These are phyloP conservation scores for Russula griseocarnosa DNA, from an alignment of 768 basidiomycete genomes.

Conservation along the genomic window DNA sequence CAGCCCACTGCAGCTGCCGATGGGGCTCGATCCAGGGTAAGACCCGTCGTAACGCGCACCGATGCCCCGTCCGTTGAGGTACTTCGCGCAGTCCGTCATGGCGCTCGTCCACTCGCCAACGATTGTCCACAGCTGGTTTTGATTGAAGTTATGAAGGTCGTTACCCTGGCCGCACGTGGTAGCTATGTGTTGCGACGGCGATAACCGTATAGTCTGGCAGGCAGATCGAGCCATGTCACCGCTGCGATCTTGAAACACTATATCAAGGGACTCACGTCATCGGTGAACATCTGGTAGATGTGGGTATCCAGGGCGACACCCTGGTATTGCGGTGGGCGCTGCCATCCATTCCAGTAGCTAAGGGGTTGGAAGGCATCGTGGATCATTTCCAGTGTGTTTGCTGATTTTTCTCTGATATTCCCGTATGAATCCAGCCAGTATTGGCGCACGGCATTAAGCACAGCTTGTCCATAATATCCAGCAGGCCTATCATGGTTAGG, in stretches of 20 bases:
- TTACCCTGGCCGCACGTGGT: conserved; percentile 50
- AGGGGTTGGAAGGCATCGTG: conserved; percentile 79
- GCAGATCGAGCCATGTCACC: background rate
- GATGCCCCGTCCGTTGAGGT: conserved; percentile 77
- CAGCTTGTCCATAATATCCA: conserved; percentile 51
- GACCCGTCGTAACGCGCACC: conserved; percentile 59
- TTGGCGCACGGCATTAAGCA: conserved; percentile 50
- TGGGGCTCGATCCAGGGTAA: conserved; percentile 54
- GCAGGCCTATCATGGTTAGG: conserved; percentile 51
- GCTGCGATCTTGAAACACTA: no score
- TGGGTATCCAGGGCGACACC: conserved; percentile 81
- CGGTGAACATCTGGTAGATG: conserved; percentile 70
- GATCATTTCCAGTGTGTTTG: conserved; percentile 64
- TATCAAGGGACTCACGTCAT: conserved; percentile 39
- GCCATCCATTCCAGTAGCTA: conserved; percentile 63
- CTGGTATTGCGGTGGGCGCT: conserved; percentile 47
- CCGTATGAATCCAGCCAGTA: conserved; percentile 73
- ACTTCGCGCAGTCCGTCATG: conserved; percentile 70
- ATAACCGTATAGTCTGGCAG: conserved; percentile 46
- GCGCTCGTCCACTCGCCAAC: conserved; percentile 88
- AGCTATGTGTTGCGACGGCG: conserved; percentile 54
- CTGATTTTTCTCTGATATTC: conserved; percentile 55
- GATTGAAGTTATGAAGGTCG: conserved; percentile 44
- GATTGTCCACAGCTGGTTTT: conserved; percentile 64
- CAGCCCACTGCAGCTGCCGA: conserved; percentile 71